Base-by-base conservation (phyloP, 2,329 filamentous ascomycete genomes). In the Tolypocladium pustulatum region DNA sequence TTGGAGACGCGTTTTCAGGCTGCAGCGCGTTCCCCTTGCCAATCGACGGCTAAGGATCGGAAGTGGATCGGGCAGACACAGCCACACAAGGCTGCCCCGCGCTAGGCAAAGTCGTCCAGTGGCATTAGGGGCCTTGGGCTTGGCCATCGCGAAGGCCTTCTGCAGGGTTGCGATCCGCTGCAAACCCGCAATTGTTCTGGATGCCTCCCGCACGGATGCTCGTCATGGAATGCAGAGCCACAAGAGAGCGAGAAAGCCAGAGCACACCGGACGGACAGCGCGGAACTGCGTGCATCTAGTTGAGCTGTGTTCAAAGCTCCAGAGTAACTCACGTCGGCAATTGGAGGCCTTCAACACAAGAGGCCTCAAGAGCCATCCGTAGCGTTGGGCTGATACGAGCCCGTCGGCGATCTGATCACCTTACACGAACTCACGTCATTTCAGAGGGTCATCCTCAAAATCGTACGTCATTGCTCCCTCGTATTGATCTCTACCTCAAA, bases 401-500 rank as follows among this genome's bases (percentile, higher is more conserved):
- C 9, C 2, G 2, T 22, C n/a, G 5, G 25, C 37, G 27, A 43
- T 40, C 37, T 8, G 1, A 3, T 55, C 37, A 32, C 36, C 25
- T 13, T 55, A n/a, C 25, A 30, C 20, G 25, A 10, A 3, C 25
- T 37, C 55, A 37, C 40, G n/a, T 46, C 55, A 49, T 17, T 32
- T 37, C 30, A 37, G 15, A 37, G 20, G 30, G 30, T 30, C 5
- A 52, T 34, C 15, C 25, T 30, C 46, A 52, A 2, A 12, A 20
- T 34, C 17, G 30, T 55, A 7, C 34, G 38, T 38, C 46, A 59
- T 22, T 55, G 56, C 41, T 55, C 54, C 37, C 38, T 56, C 36
- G 55, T 55, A 57, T 59, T 58, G 41, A 53, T 61, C 41, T 56
- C 53, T 58, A 55, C 49, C 30, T 54, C 58, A 3, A 32, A 15